Base-by-base conservation (phyloP, 108 stramenopile genomes). In the Fragilariopsis cylindrus region DNA sequence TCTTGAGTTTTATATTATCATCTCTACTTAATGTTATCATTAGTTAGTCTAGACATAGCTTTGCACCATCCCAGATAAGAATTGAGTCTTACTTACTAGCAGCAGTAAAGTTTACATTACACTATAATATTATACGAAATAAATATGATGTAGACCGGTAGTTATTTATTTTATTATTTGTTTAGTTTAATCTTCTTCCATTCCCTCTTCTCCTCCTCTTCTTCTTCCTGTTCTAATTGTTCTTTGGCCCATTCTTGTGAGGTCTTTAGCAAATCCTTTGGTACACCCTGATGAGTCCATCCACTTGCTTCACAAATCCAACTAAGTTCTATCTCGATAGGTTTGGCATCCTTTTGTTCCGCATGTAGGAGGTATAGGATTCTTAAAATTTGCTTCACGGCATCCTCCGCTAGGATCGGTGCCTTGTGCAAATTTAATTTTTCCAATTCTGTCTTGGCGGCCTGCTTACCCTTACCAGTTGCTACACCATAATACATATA, bases 361-460 rank as follows among this genome's bases (percentile, higher is more conserved):
- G 98, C 93, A 74, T 96, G 95, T 19, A 98, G 75, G 46, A 92
- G 74, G 74, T 96, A 89, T 53, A 99, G 81, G 70, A 99, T 98
- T 83, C 88, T 92, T 57, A 94, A 92, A 57, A 98, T 78, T 74
- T 98, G 90, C 84, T 94, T 92, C 76, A 99, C 92, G n/a, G 96
- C 99, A 70, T 98, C 97, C 40, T 84, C 76, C 42, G 47, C 77
- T 19, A 39, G 40, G 16, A 81, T 74, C 11, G 76, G 76, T 42
- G 54, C 70, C 70, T 85, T 94, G 71, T 90, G 86, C 58, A 97
- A 76, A 58, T 93, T 85, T 65, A 97, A 73, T 83, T 99, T 99
- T 80, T 99, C 98, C 86, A 99, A 83, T 82, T 99, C 99, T 45
- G 98, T 99, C 88, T 98, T 97, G 55, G 98, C 98, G 16, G 94